A percentile compares a stretch with the other conserved stretches of the same genome.
These are phyloP conservation scores for Xylariaceae sp. DNA, from an alignment of 2,329 filamentous ascomycete species.

Conservation along the genomic window DNA sequence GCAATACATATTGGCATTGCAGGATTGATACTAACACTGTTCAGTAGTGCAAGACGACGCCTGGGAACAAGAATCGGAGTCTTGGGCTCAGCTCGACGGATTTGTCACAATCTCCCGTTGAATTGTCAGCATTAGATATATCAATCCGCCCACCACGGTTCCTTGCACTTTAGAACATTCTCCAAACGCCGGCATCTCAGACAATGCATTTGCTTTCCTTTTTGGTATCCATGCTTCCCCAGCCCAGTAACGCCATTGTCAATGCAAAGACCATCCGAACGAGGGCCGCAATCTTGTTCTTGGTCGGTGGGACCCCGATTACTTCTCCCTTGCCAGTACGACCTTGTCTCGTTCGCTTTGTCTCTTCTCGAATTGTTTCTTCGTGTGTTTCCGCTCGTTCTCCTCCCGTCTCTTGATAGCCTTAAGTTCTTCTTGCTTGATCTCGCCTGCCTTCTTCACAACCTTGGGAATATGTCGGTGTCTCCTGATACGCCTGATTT, in stretches of 20 bases:
- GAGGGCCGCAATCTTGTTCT: neutral
- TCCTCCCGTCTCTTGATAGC: slow-evolving; percentile 87
- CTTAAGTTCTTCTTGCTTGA: slow-evolving; percentile 84
- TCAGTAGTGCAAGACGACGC: no score
- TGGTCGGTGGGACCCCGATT: slow-evolving; percentile 12
- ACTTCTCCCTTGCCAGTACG: slow-evolving; percentile 63
- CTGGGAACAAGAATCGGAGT: no score
- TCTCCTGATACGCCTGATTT: slow-evolving; percentile 82
- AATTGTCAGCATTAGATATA: no score
- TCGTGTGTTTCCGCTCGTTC: slow-evolving; percentile 87
- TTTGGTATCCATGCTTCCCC: slow-evolving; percentile 22
- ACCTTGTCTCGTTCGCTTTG: slow-evolving; percentile 88
- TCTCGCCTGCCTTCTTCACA: slow-evolving; percentile 92
- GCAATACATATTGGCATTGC: no score
- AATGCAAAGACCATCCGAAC: slow-evolving; percentile 18
- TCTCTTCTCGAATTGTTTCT: slow-evolving; percentile 70
- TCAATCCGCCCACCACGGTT: neutral
- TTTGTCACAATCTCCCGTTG: no score
- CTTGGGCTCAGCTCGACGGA: no score
- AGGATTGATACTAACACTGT: no score
- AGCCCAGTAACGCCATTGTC: slow-evolving; percentile 22
- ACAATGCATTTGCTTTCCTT: slow-evolving; percentile 8
- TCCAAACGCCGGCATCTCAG: slow-evolving; percentile 9
- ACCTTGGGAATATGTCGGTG: slow-evolving; percentile 89
- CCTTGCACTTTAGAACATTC: neutral